Base-by-base conservation (phyloP, 345 rosid genomes). In the Anacardium occidentale region DNA sequence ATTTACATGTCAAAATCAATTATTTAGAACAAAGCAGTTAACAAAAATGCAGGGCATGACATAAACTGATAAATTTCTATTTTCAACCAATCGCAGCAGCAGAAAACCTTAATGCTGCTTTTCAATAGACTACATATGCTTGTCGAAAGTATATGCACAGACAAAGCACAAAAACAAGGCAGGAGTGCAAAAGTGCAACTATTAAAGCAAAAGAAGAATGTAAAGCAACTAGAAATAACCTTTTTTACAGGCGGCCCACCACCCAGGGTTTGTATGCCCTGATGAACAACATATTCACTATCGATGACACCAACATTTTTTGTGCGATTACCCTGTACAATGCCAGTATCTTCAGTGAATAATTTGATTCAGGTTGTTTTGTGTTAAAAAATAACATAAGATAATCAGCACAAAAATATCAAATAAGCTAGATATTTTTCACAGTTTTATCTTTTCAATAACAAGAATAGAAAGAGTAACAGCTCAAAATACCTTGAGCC, bases 191-290 rank as follows among this genome's bases (percentile, higher is more conserved):
- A 26, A 1, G 0, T 5, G 58, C 53, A 76, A 63, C 40, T 40
- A 10, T 51, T 53, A 59, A 54, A 53, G 42, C 17, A 47, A 51
- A 32, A 11, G n/a, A 44, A 37, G 59, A n/a, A 64, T 12, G 61
- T 13, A 7, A 37, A 37, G 42, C 9, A 37, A 37, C 42, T 9
- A 37, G 42, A 52, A 53, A 64, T 60, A 52, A 86, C 97, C 93
- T 89, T 86, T 72, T 72, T 85, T 12, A 62, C 73, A 17, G 87
- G 69, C 17, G 75, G 78, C 59, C 72, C 87, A 50, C 93, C 97
- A 55, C 99, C 99, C 75, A 91, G 76, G 62, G 93, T 88, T 77
- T 91, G 94, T 81, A 93, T 96, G 42, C 96, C 96, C 79, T 85
- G 81, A 79, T 96, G 99, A 77, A 92, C 80, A 54, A 96, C 79